phyloP scores from a whole-genome alignment of 2,329 filamentous ascomycete species.

The Pseudogymnoascus sp. region DNA sequence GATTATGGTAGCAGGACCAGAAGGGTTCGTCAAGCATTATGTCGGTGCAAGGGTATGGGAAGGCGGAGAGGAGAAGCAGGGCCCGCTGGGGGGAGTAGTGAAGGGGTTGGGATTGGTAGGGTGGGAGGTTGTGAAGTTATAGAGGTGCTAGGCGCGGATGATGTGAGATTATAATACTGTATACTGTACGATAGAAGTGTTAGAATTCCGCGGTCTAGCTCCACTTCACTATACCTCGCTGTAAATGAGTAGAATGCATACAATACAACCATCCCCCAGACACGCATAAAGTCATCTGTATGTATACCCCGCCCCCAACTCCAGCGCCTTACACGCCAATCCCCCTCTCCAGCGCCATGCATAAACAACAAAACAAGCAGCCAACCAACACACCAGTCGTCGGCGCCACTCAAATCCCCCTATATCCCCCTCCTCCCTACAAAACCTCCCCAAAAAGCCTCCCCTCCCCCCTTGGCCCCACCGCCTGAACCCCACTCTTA shows the following conservation, averaged over 20 bases:
- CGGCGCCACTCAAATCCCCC: neutral
- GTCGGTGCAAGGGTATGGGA: conserved; percentile 71
- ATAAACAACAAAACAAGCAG: neutral
- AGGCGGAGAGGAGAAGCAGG: conserved; percentile 65
- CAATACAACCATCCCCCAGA: neutral
- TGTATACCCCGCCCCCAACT: neutral
- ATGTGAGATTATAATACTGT: neutral
- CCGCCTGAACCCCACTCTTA: conserved; percentile 19
- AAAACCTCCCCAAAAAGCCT: neutral
- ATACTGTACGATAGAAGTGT: conserved; percentile 28
- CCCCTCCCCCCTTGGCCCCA: neutral
- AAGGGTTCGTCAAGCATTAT: conserved; percentile 76
- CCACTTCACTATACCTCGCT: neutral
- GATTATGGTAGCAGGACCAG: conserved; percentile 81
- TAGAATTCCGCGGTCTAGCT: neutral
- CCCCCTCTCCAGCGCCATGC: neutral
- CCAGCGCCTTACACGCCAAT: neutral
- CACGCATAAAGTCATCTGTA: neutral
- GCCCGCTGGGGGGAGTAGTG: conserved; percentile 61
- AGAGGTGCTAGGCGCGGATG: conserved; percentile 2
- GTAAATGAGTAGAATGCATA: neutral
- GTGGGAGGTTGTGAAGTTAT: conserved; percentile 31
- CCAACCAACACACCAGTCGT: neutral
- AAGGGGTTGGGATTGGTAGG: conserved; percentile 41
- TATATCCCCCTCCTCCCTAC: neutral